Conservation (phyloP, 2,329 filamentous ascomycete species). For the Raffaelea albimanens region DNA sequence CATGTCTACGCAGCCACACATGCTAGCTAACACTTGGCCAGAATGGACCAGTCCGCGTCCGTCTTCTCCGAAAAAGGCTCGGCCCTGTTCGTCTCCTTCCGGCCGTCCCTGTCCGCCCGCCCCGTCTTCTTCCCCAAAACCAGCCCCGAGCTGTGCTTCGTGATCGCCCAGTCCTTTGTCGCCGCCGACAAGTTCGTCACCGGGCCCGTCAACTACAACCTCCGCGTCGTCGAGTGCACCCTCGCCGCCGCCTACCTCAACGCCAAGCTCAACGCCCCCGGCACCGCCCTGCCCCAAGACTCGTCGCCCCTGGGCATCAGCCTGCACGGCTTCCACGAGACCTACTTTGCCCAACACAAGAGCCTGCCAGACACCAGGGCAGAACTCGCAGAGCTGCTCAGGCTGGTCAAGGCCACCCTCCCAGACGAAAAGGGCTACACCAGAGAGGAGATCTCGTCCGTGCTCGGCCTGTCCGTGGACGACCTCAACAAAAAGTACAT, state of each 20-base stretch:
- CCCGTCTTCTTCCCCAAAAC: constrained; percentile 77
- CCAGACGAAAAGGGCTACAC: constrained; percentile 78
- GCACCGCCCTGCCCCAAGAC: constrained; percentile 61
- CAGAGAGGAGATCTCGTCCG: constrained; percentile 65
- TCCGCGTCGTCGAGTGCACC: constrained; percentile 91
- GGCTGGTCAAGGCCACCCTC: constrained; percentile 61
- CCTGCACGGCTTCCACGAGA: constrained; percentile 77
- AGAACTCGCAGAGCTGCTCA: constrained; percentile 66
- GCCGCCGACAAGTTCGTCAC: constrained; percentile 92
- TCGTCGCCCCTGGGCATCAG: constrained; percentile 74
- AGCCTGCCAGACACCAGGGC: constrained; percentile 31
- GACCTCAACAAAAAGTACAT: constrained; percentile 73
- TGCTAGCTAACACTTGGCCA: too few relatives aligned
- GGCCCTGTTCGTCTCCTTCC: constrained; percentile 84
- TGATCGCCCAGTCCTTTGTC: constrained; percentile 92
- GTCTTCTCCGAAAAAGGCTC: constrained; percentile 83
- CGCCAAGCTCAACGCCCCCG: constrained; percentile 44
- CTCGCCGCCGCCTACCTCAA: constrained; percentile 67
- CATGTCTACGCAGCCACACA: too few relatives aligned
- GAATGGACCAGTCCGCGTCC: constrained; percentile 96
- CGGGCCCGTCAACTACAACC: constrained; percentile 89
- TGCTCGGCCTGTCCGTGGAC: constrained; percentile 58
- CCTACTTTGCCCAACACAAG: constrained; percentile 55
- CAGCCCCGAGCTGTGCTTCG: constrained; percentile 74
- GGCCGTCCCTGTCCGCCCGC: constrained; percentile 63